Evolutionary conservation across 1,284 basidiomycete genomes (phyloP), one percentile per base, ranked within the genome.

Genomic region (Trametes hirsuta): DNA sequence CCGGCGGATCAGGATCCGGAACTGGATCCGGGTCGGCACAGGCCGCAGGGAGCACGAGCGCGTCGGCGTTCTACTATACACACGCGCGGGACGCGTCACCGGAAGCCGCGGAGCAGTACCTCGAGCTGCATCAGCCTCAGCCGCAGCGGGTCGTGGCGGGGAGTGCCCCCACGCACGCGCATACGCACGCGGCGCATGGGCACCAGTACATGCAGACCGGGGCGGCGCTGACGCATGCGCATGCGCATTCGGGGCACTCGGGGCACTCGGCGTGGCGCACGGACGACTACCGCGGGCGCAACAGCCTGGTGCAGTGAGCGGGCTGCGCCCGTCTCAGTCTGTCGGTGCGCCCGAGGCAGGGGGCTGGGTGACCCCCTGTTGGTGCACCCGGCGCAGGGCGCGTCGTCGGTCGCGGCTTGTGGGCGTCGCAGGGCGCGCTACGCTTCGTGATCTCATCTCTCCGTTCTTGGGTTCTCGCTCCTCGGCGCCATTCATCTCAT

Each of bases 41-140:
- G 12, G 47, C 47, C 30, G 4, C 30, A 30, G 52, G 42, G 45
- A 22, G 36, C 47, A 18, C 47, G 46, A 37, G 36, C 36, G 12
- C 47, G 18, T 22, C 45, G 37, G 55, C 52, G 40, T 61, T 57
- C 47, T 61, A 58, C 47, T 61, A 61, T 9, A 6, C 15, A 9
- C 61, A 58, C 35, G 42, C 40, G 34, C 58, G 55, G 46, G 60
- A 60, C 49, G 52, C 46, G 39, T 61, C 63, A 35, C 59, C 59
- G 34, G 63, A 62, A 47, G 15, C 52, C 49, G 53, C 44, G 53
- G 52, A 49, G 48, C 61, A 53, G 56, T 62, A 59, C 35, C 35
- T 62, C 9, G 59, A 64, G 59, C 56, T 62, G 55, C 64, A 65
- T 45, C 64, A 62, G 55, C 59, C 61, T 44, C 64, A 65, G 55